Evolutionary conservation across 306 rosid genomes (phyloP), one percentile per base, ranked within the genome.

Genomic region (Corylus americana): DNA sequence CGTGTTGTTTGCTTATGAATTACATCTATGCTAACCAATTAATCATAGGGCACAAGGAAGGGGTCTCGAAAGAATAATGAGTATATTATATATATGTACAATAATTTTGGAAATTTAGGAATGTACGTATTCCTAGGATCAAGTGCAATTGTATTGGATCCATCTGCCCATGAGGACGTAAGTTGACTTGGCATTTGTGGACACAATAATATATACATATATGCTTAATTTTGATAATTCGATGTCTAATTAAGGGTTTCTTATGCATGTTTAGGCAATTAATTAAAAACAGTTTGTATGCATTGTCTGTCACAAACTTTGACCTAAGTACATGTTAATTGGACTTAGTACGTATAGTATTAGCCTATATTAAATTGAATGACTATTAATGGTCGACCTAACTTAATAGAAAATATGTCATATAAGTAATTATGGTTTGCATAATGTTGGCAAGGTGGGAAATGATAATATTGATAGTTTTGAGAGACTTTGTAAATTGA

Each of bases 21-120:
- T 63, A 83, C 87, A 69, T 63, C 74, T 37, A 70, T 74, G 79
- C 73, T 73, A 49, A 76, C 74, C 50, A 75, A 62, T 77, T 9
- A 54, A 75, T 70, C 2, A 48, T 4, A 49, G 14, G 75, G 20
- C 83, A 75, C 29, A 45, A 0, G 22, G 16, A 13, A 2, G 31
- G 35, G 45, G 12, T 47, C 39, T 8, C 35, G 50, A 31, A 14
- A 25, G 78, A 35, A 64, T 4, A 37, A 59, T 59, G 71, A 57
- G 37, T 57, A 27, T 27, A 13, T 22, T 22, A 22, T 22, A 5
- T 61, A 25, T 31, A 14, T 77, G 57, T 31, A 8, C 45, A 42
- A 42, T 42, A 25, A 20, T 69, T 10, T 31, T 37, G 7, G 72
- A 39, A 57, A 47, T 44, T 68, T 55, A 66, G 62, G 49, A 39